These are phyloP conservation scores for Colletotrichum sp. DNA, from an alignment of 2,329 filamentous ascomycete genomes.

Conservation along the genomic window DNA sequence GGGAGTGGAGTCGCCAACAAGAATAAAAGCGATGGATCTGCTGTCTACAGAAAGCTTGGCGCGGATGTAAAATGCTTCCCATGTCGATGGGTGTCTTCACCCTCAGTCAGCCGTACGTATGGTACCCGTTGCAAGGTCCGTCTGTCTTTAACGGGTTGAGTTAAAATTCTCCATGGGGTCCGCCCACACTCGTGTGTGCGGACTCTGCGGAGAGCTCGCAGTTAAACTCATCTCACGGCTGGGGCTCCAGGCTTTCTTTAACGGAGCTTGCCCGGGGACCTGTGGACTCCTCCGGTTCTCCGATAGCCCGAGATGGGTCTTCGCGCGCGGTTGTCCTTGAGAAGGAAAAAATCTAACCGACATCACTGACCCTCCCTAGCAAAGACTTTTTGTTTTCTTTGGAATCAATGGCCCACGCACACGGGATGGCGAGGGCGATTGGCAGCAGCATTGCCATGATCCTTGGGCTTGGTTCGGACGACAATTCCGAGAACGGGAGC, in stretches of 20 bases:
- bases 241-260: neutral
- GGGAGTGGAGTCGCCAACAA: neutral
- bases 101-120: neutral
- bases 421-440: neutral
- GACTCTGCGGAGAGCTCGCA: neutral
- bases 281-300: neutral
- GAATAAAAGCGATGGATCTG: constrained; percentile 1
- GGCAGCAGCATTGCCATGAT: neutral
- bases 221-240: neutral
- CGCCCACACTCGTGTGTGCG: neutral
- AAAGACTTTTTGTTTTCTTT: neutral
- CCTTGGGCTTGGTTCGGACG: neutral
- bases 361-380: neutral
- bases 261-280: neutral
- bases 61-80: constrained; percentile 11
- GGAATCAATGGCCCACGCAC: neutral
- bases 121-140: neutral
- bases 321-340: neutral
- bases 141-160: neutral
- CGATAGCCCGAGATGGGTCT: neutral
- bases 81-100: neutral
- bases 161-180: neutral
- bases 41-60: neutral
- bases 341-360: neutral
- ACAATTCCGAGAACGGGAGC: neutral